Base-by-base conservation (phyloP, 2,329 filamentous ascomycete genomes). In the Cercospora sp. region DNA sequence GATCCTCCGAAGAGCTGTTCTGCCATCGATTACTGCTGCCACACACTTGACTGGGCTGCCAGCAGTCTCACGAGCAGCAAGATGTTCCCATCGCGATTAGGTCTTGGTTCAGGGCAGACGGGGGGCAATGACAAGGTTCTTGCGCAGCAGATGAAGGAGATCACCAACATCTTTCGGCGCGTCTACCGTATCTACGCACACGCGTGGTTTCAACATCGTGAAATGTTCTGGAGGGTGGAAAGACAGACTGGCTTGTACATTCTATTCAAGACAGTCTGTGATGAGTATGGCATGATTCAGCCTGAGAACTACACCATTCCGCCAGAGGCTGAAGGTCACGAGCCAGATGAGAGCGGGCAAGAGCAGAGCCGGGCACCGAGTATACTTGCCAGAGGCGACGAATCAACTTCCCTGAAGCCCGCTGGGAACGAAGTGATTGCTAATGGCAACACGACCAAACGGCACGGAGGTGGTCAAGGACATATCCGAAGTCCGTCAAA, bases 21-120 rank as follows among this genome's bases (percentile, higher is more conserved):
- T 80, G 95, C 95, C 62, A 97, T 99, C 77, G 95, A 99, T 81
- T 99, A 99, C 82, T 97, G 94, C 85, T 98, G 94, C 79, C 95
- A 99, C 79, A 99, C 95, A 0, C 89, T 99, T 53, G 95, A 99
- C 82, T 98, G 94, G 93, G 95, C 95, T 2, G 94, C 93, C 66
- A 97, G 96, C 75, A 91, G 94, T 20, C 89, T 99, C 66, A 97
- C 94, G 2, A 95, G 93, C 75, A 91, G 93, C 64, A 97, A 97
- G 83, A 91, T 95, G 77, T 99, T 99, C 78, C 94, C 95, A 0
- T 96, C 92, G 74, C 88, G 95, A 63, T 87, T 96, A 23, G 86
- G 85, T 1, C 77, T 90, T 53, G 87, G 87, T 30, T 75, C 75
- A 3, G 74, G 71, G 1, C 67, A 64, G 13, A 69, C 60, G 3